These are phyloP conservation scores for Eleusine indica DNA, from an alignment of 176 grass and related monocot species.

Conservation along the genomic window DNA sequence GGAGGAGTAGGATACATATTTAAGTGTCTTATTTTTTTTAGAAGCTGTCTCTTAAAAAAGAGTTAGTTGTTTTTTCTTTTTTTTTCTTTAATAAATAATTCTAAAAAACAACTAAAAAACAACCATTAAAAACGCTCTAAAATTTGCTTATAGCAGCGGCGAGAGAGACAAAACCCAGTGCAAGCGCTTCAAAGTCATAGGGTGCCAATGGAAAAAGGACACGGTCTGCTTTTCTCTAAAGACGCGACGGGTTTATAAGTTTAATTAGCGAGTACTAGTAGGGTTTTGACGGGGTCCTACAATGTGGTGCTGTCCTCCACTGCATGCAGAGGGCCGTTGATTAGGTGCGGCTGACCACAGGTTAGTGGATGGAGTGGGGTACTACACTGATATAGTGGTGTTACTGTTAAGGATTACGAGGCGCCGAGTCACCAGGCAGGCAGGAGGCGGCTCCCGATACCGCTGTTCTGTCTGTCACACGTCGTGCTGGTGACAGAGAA, in stretches of 20 bases:
- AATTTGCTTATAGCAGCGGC: neutral
- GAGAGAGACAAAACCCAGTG: neutral
- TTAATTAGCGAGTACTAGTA: neutral
- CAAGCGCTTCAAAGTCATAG: neutral
- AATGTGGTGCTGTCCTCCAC: neutral
- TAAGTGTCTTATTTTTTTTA: too few relatives aligned
- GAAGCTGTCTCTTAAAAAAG: too few relatives aligned
- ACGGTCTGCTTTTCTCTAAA: neutral
- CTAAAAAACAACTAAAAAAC: too few relatives aligned
- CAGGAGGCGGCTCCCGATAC: neutral
- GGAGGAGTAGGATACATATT: too few relatives aligned
- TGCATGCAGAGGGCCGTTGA: neutral
- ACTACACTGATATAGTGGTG: neutral
- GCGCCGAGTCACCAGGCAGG: neutral
- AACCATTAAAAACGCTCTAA: too few relatives aligned
- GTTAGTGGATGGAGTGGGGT: too few relatives aligned
- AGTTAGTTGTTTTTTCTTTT: too few relatives aligned
- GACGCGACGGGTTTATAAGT: neutral
- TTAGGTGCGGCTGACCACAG: neutral
- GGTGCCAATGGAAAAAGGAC: neutral
- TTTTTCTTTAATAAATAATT: too few relatives aligned
- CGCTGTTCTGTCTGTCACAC: slow-evolving; percentile 16
- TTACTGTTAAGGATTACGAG: neutral
- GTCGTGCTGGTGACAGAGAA: neutral
- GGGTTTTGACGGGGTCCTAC: neutral